phyloP scores from a whole-genome alignment of 768 basidiomycete species.

The Royoungia palumana region DNA sequence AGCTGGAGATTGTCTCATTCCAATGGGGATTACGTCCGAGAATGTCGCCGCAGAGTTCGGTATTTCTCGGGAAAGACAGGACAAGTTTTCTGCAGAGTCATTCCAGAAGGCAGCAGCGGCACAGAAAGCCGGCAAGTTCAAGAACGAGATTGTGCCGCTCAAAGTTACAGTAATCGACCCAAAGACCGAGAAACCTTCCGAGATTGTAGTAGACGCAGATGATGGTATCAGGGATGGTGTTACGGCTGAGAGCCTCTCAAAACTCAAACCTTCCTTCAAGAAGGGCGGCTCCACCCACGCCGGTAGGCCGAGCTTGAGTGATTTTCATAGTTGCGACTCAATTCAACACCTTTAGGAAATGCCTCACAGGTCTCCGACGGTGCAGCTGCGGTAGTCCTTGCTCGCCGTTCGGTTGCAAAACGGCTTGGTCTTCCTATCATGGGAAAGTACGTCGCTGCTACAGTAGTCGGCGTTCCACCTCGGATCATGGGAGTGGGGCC shows the following conservation, averaged over 20 bases:
- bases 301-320: constrained; percentile 32
- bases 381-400: constrained; percentile 84
- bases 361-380: constrained; percentile 91
- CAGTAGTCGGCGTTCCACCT: constrained; percentile 77
- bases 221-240: constrained; percentile 87
- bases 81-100: constrained; percentile 78
- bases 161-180: constrained; percentile 67
- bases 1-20: constrained; percentile 77
- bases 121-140: constrained; percentile 78
- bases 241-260: constrained; percentile 69
- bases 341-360: constrained; percentile 46
- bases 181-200: constrained; percentile 64
- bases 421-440: constrained; percentile 81
- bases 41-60: constrained; percentile 79
- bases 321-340: neutral
- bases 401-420: constrained; percentile 75
- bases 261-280: constrained; percentile 84
- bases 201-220: constrained; percentile 72
- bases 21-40: constrained; percentile 95
- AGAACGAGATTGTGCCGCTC: constrained; percentile 80
- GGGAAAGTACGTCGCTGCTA: constrained; percentile 77
- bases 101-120: constrained; percentile 84
- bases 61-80: constrained; percentile 74
- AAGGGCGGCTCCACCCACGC: constrained; percentile 78
- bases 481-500: constrained; percentile 92